phyloP scores from a whole-genome alignment of 768 basidiomycete genomes.

The Butyriboletus loyo region DNA sequence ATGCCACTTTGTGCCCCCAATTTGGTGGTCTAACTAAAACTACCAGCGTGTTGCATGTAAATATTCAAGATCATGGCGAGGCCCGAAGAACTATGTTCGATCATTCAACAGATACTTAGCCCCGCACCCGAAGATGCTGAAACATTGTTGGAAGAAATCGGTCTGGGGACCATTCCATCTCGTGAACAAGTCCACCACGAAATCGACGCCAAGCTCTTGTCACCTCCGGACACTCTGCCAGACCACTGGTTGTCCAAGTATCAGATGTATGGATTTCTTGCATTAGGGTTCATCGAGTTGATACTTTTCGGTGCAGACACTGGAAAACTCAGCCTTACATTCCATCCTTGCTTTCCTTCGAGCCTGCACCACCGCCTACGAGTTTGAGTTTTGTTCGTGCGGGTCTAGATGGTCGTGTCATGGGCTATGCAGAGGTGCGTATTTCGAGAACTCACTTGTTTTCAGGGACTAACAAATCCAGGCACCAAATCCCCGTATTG shows the following conservation, averaged over 20 bases:
- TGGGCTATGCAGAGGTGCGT: slow-evolving; percentile 76
- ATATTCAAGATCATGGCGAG: slow-evolving; percentile 14
- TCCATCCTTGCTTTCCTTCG: slow-evolving; percentile 59
- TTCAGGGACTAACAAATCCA: slow-evolving; percentile 27
- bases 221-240: slow-evolving; percentile 65
- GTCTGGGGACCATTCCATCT: slow-evolving; percentile 55
- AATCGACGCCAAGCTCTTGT: slow-evolving; percentile 72
- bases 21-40: neutral
- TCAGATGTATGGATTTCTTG: slow-evolving; percentile 65
- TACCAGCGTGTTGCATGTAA: slow-evolving; percentile 3
- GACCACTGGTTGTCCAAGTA: slow-evolving; percentile 74
- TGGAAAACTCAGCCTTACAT: slow-evolving; percentile 65
- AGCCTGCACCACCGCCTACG: slow-evolving; percentile 75
- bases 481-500: slow-evolving; percentile 52
- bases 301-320: slow-evolving; percentile 44
- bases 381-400: slow-evolving; percentile 67
- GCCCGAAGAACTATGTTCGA: slow-evolving; percentile 13
- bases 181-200: slow-evolving; percentile 58
- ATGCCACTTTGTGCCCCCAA: neutral
- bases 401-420: slow-evolving; percentile 77
- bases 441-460: slow-evolving; percentile 5
- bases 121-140: slow-evolving; percentile 41
- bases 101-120: slow-evolving; percentile 48
- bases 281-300: slow-evolving; percentile 8
- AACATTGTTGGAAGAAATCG: slow-evolving; percentile 51